Conservation (phyloP, 192 early-diverging fungal species). For the Coemansia sp. region DNA sequence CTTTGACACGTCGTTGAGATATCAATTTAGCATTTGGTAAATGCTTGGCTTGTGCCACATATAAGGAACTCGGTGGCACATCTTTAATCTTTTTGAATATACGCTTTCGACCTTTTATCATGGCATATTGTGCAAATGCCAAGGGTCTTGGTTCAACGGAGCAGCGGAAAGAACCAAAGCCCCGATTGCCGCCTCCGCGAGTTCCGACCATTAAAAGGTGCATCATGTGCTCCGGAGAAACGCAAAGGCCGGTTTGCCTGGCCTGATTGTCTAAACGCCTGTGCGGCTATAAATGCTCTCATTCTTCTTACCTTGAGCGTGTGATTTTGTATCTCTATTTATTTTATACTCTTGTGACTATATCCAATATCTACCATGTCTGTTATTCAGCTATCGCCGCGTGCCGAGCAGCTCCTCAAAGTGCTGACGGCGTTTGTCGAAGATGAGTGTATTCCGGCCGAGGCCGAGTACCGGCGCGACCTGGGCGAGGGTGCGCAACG, state of each 20-base stretch:
- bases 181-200: not conserved
- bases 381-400: slow-evolving; percentile 45
- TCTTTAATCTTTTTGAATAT: no score
- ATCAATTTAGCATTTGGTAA: no score
- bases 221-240: no score
- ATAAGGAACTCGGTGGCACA: no score
- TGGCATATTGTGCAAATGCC: no score
- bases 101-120: no score
- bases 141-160: not conserved
- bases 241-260: no score
- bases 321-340: not conserved
- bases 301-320: not conserved
- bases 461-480: slow-evolving; percentile 70
- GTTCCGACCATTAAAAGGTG: not conserved
- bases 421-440: slow-evolving; percentile 53
- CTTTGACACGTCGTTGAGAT: not conserved
- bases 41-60: no score
- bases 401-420: slow-evolving; percentile 37
- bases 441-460: slow-evolving; percentile 95
- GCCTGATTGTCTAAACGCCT: no score
- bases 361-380: slow-evolving; percentile 17
- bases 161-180: not conserved
- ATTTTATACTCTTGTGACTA: not conserved
- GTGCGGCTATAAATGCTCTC: not conserved
- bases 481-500: slow-evolving; percentile 73